Percentiles rank a stretch among this genome's conserved stretches.
These are phyloP conservation scores for Neonectria punicea DNA, from an alignment of 2,329 filamentous ascomycete species.

Conservation along the genomic window DNA sequence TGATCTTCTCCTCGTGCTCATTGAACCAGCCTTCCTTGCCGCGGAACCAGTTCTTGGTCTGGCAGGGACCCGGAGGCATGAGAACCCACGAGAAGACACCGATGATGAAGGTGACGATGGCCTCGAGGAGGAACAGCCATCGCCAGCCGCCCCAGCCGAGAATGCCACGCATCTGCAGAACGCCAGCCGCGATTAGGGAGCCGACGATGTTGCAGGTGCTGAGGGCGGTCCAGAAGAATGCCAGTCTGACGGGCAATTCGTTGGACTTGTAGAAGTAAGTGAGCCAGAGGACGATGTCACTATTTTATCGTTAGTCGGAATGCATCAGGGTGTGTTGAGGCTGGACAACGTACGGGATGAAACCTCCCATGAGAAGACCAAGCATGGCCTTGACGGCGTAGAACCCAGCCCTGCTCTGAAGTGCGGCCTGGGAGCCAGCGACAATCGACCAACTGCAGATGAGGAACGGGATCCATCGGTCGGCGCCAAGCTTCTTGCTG, in stretches of 20 bases:
- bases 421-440: conserved; percentile 51
- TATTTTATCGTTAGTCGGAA: conserved; percentile 4
- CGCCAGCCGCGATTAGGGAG: conserved; percentile 59
- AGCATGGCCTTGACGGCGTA: conserved; percentile 56
- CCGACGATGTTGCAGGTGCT: conserved; percentile 64
- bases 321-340: not conserved
- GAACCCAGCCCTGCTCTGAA: conserved; percentile 51
- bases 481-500: conserved; percentile 62
- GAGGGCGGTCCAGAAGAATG: conserved; percentile 76
- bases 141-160: conserved; percentile 52
- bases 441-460: conserved; percentile 55
- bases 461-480: conserved; percentile 56
- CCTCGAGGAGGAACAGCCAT: conserved; percentile 64
- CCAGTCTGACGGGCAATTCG: conserved; percentile 74
- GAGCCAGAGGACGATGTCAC: conserved; percentile 70
- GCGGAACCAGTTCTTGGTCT: conserved; percentile 66
- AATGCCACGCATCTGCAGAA: conserved; percentile 52
- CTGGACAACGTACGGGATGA: conserved; percentile 54
- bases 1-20: conserved; percentile 69
- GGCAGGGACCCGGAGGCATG: conserved; percentile 58
- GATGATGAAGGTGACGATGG: conserved; percentile 53
- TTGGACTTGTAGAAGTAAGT: conserved; percentile 80
- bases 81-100: conserved; percentile 57
- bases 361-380: conserved; percentile 61
- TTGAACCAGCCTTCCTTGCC: conserved; percentile 70